Evolutionary conservation across 2,329 filamentous ascomycete species (phyloP).

Genomic region (Hypoxylon sp.): DNA sequence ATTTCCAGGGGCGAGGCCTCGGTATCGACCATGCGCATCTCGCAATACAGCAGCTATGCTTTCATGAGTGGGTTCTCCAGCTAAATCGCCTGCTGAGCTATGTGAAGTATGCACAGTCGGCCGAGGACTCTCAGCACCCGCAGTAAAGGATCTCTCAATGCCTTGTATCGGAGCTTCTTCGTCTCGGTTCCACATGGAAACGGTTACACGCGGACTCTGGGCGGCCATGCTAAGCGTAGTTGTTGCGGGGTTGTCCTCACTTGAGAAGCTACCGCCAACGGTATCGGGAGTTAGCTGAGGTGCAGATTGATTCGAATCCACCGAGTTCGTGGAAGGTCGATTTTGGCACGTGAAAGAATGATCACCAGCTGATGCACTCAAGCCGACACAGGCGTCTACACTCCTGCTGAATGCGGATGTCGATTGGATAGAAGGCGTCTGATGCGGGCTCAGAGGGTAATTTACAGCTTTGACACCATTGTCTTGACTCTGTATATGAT

Average conservation of each 20-base stretch:
- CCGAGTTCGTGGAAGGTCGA: slow-evolving; percentile 51
- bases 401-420: slow-evolving; percentile 53
- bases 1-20: slow-evolving; percentile 62
- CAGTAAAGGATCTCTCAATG: slow-evolving; percentile 56
- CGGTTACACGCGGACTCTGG: slow-evolving; percentile 67
- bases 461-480: slow-evolving; percentile 28
- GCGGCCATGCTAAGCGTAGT: slow-evolving; percentile 57
- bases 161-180: slow-evolving; percentile 53
- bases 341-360: slow-evolving; percentile 59
- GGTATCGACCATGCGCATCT: slow-evolving; percentile 58
- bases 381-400: slow-evolving; percentile 11
- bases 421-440: slow-evolving; percentile 63
- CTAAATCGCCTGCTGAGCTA: slow-evolving; percentile 57
- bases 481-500: slow-evolving; percentile 20
- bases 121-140: slow-evolving; percentile 52
- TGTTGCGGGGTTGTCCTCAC: slow-evolving; percentile 61
- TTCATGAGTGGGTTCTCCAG: slow-evolving; percentile 41
- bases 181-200: slow-evolving; percentile 67
- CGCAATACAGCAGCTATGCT: slow-evolving; percentile 49
- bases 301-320: slow-evolving; percentile 50
- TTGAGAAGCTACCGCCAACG: slow-evolving; percentile 63
- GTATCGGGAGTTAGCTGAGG: slow-evolving; percentile 63
- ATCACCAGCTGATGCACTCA: slow-evolving; percentile 54
- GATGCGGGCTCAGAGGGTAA: slow-evolving; percentile 65
- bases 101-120: slow-evolving; percentile 54